Base-by-base conservation (phyloP, 2,329 filamentous ascomycete species). In the Raffaelea deltoideospora region DNA sequence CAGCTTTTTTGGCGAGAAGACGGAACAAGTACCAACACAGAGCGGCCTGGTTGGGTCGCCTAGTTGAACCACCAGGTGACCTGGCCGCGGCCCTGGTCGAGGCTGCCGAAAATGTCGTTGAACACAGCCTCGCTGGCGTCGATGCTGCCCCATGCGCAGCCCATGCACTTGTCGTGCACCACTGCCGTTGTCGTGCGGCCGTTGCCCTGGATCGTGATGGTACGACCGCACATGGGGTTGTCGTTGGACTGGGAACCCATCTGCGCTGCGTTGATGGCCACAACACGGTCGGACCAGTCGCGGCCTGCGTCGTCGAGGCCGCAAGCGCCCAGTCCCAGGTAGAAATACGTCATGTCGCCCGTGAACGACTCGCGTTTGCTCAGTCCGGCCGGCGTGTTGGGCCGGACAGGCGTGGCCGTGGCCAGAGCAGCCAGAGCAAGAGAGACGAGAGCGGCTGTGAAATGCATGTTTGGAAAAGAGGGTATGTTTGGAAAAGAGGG, bases 281-380 rank as follows among this genome's bases (percentile, higher is more conserved):
- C 72, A 41, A 85, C 73, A 52, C 70, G 63, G 17, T 75, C 63
- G 4, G 50, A 54, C 19, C 51, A 38, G 49, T 77, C 73, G 44
- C 56, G 52, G 49, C 74, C 72, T 33, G 61, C 52, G 58, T 76
- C 76, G 45, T 73, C 68, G 27, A 53, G 55, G 37, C 81, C 82
- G 51, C 84, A 90, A 18, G 77, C 58, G 41, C 79, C 78, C 9
- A 79, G 52, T 30, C 78, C 83, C 33, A 79, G 62, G 29, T 64
- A 59, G 60, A 82, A 92, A 64, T 72, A 87, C 41, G 84, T 90
- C 46, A 84, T 65, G 34, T 86, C 70, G 42, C 82, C 83, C 1
- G 52, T 50, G 59, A 57, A 55, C 55, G 64, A 22, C 9, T 23
- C 18, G 23, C 24, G 19, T 7, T 21, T n/a, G 20, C 34, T 29